Base-by-base conservation (phyloP, 2,329 filamentous ascomycete species). In the Trichophyton mentagrophytes region DNA sequence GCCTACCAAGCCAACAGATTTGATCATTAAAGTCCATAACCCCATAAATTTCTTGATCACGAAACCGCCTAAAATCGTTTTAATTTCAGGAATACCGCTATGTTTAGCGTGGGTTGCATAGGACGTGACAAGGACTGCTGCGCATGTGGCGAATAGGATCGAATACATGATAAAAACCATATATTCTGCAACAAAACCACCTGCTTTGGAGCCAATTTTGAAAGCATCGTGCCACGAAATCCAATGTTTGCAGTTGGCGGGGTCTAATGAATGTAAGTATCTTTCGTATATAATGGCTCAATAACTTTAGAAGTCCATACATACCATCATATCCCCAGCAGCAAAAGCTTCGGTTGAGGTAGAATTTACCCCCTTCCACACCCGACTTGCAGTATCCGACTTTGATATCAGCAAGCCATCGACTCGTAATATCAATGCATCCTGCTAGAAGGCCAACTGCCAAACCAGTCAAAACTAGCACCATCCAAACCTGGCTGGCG, bases 1-100 rank as follows among this genome's bases (percentile, higher is more conserved):
- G 38, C 46, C 30, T 61, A 65, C 64, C 56, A 99, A 78, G 25
- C 88, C 89, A 60, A 97, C 83, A 0, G 90, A 95, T 76, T 99
- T 99, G 76, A 99, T 97, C 64, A 92, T 73, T 33, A 99, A 78
- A 5, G 93, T 99, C 83, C 90, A 91, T 67, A 87, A 86, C 22
- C 92, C 90, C 25, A 99, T 81, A 69, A 99, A 99, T 0, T 90
- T 92, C 74, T 97, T 96, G 91, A 99, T 99, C 55, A 97, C 89
- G 71, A 99, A 99, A 2, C 93, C 93, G 3, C 92, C 93, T 69
- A 99, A 95, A 70, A 99, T 97, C 74, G 90, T 96, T 75, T 99
- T 99, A 80, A 99, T 99, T 77, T 99, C 93, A 8, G 90, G 96
- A 60, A 99, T 99, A 46, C 93, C 93, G n/a, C 90, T 96, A n/a